phyloP scores from a whole-genome alignment of 164 flowering plant species.

The Kalanchoe fedtschenkoi region DNA sequence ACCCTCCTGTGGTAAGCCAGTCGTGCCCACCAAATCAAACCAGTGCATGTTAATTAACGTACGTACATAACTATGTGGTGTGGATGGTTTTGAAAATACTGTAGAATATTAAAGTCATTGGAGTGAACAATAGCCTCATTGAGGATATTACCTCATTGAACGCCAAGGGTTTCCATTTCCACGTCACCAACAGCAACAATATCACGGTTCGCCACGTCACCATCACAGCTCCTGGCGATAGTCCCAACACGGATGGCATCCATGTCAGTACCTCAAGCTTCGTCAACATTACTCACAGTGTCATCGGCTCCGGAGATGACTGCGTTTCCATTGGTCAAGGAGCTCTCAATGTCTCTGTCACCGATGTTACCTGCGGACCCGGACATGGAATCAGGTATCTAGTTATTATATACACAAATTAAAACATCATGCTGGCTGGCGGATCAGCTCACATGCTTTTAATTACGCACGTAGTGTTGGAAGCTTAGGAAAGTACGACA shows the following conservation, averaged over 20 bases:
- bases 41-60: background rate
- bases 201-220: constrained; percentile 14
- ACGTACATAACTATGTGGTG: background rate
- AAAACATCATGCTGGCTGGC: no score
- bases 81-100: background rate
- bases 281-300: constrained; percentile 15
- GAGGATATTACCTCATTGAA: constrained; percentile 26
- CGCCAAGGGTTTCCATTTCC: constrained; percentile 31
- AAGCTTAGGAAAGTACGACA: constrained; percentile 44
- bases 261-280: constrained; percentile 24
- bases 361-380: background rate
- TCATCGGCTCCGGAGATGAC: constrained; percentile 52
- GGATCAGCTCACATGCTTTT: background rate
- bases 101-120: constrained; percentile 30
- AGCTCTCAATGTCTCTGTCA: background rate
- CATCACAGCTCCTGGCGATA: constrained; percentile 33
- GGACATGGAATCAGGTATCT: constrained; percentile 11
- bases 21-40: no score
- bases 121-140: constrained; percentile 17
- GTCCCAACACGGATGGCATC: constrained; percentile 63
- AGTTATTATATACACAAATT: no score
- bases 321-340: constrained; percentile 50
- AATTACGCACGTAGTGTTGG: constrained; percentile 29
- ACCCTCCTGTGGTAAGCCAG: background rate
- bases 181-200: constrained; percentile 14